These are phyloP conservation scores for Microdochium paspali DNA, from an alignment of 2,329 filamentous ascomycete genomes.

Conservation along the genomic window DNA sequence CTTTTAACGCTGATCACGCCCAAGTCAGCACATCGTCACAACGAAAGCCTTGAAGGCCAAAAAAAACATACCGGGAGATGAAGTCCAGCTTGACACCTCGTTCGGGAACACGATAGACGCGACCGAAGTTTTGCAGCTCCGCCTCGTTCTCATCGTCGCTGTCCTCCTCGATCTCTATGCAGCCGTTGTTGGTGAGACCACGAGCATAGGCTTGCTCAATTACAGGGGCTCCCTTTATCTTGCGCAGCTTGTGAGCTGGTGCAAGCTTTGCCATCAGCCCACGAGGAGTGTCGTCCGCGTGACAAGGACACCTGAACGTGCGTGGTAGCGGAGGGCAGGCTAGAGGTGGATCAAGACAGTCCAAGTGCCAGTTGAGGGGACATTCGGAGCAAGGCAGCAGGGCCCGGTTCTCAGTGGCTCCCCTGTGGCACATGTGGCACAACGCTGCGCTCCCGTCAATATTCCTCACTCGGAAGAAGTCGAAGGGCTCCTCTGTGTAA, in stretches of 20 bases:
- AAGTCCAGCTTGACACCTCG: slow-evolving; percentile 63
- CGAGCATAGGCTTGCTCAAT: slow-evolving; percentile 47
- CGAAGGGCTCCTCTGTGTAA: slow-evolving; percentile 49
- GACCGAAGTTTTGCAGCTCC: slow-evolving; percentile 48
- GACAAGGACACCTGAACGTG: slow-evolving; percentile 83
- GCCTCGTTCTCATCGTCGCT: slow-evolving; percentile 40
- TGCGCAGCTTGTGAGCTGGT: slow-evolving; percentile 52
- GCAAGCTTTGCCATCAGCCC: slow-evolving; percentile 45
- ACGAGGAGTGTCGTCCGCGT: slow-evolving; percentile 66
- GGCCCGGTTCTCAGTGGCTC: slow-evolving; percentile 52
- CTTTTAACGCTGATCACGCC: slow-evolving; percentile 16
- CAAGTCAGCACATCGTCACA: background rate
- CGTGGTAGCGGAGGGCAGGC: slow-evolving; percentile 67
- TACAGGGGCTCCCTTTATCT: slow-evolving; percentile 42
- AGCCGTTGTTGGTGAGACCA: slow-evolving; percentile 61
- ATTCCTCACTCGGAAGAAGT: slow-evolving; percentile 61
- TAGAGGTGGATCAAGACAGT: slow-evolving; percentile 80
- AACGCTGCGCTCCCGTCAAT: slow-evolving; percentile 65
- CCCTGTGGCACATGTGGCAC: slow-evolving; percentile 66
- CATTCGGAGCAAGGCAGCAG: slow-evolving; percentile 86
- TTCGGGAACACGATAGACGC: slow-evolving; percentile 53
- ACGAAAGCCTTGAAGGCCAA: background rate
- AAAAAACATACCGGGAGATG: slow-evolving; percentile 46
- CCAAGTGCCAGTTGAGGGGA: slow-evolving; percentile 77
- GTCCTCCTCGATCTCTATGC: slow-evolving; percentile 57